Percentiles rank a stretch among this genome's conserved stretches.
phyloP scores from a whole-genome alignment of 345 rosid species.

The Salix dunnii region DNA sequence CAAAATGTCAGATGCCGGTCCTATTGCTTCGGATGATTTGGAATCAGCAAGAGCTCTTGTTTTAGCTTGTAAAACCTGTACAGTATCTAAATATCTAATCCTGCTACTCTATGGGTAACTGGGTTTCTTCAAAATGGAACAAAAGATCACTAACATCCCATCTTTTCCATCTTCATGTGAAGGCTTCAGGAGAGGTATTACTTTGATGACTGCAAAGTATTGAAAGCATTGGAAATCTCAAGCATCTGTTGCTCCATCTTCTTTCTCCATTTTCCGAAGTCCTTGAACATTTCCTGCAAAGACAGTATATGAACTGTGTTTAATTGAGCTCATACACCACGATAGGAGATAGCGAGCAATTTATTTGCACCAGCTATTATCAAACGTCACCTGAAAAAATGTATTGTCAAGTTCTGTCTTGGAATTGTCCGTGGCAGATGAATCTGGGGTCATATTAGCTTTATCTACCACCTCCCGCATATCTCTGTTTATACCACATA shows the following conservation, averaged over 20 bases:
- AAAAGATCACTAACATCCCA: slow-evolving; percentile 3
- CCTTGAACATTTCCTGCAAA: slow-evolving; percentile 67
- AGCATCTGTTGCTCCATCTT: slow-evolving; percentile 73
- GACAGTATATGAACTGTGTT: background rate
- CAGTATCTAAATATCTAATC: slow-evolving; percentile 33
- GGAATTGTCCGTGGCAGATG: slow-evolving; percentile 51
- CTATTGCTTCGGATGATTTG: background rate
- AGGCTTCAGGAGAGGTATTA: slow-evolving; percentile 19
- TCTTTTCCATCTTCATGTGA: slow-evolving; percentile 22
- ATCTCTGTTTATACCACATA: slow-evolving; percentile 45
- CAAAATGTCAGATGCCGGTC: slow-evolving; percentile 23
- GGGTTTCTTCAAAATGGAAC: background rate
- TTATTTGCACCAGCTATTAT: background rate
- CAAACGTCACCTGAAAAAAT: slow-evolving; percentile 54
- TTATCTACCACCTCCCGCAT: slow-evolving; percentile 44
- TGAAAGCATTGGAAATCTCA: slow-evolving; percentile 51
- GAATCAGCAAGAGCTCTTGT: slow-evolving; percentile 11
- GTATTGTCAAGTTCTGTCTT: slow-evolving; percentile 53
- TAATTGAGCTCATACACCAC: background rate
- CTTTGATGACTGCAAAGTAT: slow-evolving; percentile 47
- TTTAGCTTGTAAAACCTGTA: slow-evolving; percentile 32
- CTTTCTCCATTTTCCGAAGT: slow-evolving; percentile 68
- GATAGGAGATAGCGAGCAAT: background rate
- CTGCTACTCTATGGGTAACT: slow-evolving; percentile 13
- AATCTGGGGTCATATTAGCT: slow-evolving; percentile 58